Conservation (phyloP, 495 filamentous ascomycete genomes). For the Aspergillus affinis region DNA sequence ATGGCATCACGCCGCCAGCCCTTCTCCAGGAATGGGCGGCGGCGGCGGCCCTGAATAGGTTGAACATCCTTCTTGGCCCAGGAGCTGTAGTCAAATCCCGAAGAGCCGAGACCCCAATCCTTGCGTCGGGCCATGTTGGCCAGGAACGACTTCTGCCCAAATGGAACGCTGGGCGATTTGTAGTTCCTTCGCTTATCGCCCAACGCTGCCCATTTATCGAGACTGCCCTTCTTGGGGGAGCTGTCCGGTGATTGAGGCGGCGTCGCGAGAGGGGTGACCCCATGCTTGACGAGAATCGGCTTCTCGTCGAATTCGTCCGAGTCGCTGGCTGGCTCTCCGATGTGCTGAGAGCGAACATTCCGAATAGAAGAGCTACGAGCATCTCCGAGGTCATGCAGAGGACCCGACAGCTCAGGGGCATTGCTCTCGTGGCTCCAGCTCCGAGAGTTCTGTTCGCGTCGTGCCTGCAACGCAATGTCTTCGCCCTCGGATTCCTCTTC, state of each 20-base stretch:
- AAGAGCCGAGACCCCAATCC: constrained; percentile 55
- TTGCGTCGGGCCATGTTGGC: constrained; percentile 44
- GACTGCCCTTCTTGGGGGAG: constrained; percentile 50
- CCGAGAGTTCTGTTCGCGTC: constrained; percentile 73
- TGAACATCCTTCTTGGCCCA: constrained; percentile 51
- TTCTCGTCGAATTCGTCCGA: constrained; percentile 35
- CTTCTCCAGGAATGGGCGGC: constrained; percentile 45
- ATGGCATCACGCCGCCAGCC: constrained; percentile 65
- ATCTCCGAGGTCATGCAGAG: constrained; percentile 35
- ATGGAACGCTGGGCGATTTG: constrained; percentile 47
- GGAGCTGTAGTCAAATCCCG: constrained; percentile 48
- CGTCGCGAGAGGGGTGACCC: constrained; percentile 67
- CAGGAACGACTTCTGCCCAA: constrained; percentile 40
- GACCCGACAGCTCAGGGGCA: constrained; percentile 29
- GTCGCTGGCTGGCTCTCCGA: constrained; percentile 20
- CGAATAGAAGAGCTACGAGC: constrained; percentile 52
- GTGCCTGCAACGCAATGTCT: constrained; percentile 53
- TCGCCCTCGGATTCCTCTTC: constrained; percentile 75
- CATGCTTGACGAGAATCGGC: constrained; percentile 55
- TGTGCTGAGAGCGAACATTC: constrained; percentile 35
- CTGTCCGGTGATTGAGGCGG: constrained; percentile 51
- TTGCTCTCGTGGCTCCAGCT: constrained; percentile 80
- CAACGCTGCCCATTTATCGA: constrained; percentile 86
- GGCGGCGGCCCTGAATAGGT: constrained; percentile 35
- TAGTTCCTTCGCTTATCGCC: constrained; percentile 75